Conservation (phyloP, 169 alveolate species). For the Plasmodium yoelii region DNA sequence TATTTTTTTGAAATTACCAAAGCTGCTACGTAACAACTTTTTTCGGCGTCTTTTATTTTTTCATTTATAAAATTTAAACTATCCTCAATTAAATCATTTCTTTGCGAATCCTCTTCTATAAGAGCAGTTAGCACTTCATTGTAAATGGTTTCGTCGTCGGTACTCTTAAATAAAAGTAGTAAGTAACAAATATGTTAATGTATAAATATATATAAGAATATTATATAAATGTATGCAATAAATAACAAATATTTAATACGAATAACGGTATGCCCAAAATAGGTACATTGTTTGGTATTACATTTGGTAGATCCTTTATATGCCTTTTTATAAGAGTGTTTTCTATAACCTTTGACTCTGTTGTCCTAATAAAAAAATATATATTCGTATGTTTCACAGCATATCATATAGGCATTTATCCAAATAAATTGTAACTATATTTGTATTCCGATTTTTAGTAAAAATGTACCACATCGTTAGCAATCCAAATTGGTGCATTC, state of each 20-base stretch:
- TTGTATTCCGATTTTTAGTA: neutral
- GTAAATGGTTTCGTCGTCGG: constrained; percentile 51
- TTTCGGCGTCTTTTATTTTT: constrained; percentile 73
- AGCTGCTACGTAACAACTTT: constrained; percentile 65
- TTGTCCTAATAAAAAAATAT: constrained; percentile 34
- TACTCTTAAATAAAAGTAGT: constrained; percentile 10
- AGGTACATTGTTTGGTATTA: neutral
- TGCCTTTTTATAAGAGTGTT: constrained; percentile 72
- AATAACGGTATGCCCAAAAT: neutral
- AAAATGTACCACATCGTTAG: constrained; percentile 62
- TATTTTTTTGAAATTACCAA: constrained; percentile 34
- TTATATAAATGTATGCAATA: neutral
- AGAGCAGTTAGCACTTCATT: constrained; percentile 69
- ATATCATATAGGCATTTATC: neutral
- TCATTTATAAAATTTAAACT: constrained; percentile 52
- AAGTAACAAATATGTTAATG: constrained; percentile 5
- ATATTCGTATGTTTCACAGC: no score
- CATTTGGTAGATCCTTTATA: constrained; percentile 60
- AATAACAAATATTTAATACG: constrained; percentile 1
- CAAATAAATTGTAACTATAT: neutral
- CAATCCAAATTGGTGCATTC: constrained; percentile 69
- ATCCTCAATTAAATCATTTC: constrained; percentile 71
- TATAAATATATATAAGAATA: neutral
- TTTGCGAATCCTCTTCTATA: constrained; percentile 57
- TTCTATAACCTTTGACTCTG: constrained; percentile 68